Evolutionary conservation across 306 rosid genomes (phyloP).

Genomic region (Crotalaria pallida): DNA sequence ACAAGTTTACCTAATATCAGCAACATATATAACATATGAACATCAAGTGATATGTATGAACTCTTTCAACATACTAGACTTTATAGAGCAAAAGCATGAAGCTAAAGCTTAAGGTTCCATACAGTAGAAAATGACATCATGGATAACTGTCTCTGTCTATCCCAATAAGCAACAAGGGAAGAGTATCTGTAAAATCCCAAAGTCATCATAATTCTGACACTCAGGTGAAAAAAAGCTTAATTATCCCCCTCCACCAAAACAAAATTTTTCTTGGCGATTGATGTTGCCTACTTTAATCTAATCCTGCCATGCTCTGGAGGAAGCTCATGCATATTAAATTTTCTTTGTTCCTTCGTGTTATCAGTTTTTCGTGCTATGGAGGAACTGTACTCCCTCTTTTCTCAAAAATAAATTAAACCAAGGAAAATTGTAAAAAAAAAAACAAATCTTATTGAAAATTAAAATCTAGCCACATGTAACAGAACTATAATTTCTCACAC

Average conservation of each 20-base stretch:
- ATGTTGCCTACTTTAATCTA: too few relatives aligned
- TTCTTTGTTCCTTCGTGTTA: not conserved
- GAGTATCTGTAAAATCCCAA: not conserved
- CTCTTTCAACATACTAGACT: not conserved
- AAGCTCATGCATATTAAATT: not conserved
- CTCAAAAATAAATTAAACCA: not conserved
- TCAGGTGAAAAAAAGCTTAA: not conserved
- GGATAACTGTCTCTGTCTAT: not conserved
- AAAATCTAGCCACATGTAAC: not conserved
- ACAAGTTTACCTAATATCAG: not conserved
- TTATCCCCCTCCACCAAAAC: too few relatives aligned
- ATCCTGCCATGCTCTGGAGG: too few relatives aligned
- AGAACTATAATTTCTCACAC: not conserved
- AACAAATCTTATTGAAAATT: not conserved
- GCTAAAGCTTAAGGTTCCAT: not conserved
- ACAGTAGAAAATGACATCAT: not conserved
- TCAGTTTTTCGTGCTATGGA: not conserved
- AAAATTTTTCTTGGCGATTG: too few relatives aligned
- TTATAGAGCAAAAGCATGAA: not conserved
- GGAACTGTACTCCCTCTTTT: not conserved
- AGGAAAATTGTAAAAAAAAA: not conserved
- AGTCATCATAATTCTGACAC: not conserved
- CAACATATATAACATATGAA: not conserved
- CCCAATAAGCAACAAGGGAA: not conserved
- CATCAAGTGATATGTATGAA: not conserved